Percentiles rank a stretch among this genome's conserved stretches.
phyloP scores from a whole-genome alignment of 257 asterid species.

The Thymus quinquecostatus region DNA sequence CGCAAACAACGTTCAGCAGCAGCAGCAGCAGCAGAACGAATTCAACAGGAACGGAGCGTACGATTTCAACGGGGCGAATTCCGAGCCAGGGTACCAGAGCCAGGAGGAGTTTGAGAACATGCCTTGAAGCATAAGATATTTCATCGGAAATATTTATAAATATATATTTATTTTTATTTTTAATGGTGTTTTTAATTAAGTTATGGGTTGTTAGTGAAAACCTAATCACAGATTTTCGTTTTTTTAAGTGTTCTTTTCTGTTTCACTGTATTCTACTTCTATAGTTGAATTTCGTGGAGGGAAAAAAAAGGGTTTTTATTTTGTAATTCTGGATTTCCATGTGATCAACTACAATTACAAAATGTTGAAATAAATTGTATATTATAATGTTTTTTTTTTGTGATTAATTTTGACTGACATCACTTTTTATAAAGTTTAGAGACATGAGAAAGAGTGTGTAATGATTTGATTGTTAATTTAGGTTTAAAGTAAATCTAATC shows the following conservation, averaged over 20 bases:
- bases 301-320: slow-evolving; percentile 8
- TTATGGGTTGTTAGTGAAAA: slow-evolving; percentile 40
- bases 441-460: slow-evolving; percentile 33
- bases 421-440: slow-evolving; percentile 29
- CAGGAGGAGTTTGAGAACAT: slow-evolving; percentile 44
- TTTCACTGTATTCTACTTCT: slow-evolving; percentile 1
- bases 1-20: slow-evolving; percentile 26
- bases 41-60: slow-evolving; percentile 31
- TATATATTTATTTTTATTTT: slow-evolving; percentile 24
- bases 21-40: slow-evolving; percentile 12
- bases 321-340: slow-evolving; percentile 17
- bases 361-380: slow-evolving; percentile 43
- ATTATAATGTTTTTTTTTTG: slow-evolving; percentile 13
- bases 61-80: slow-evolving; percentile 32
- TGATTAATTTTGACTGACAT: slow-evolving; percentile 26
- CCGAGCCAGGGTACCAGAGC: slow-evolving; percentile 41
- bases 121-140: slow-evolving; percentile 48
- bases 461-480: slow-evolving; percentile 32
- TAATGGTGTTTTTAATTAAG: slow-evolving; percentile 26
- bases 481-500: slow-evolving; percentile 17
- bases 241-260: slow-evolving; percentile 31
- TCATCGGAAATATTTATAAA: slow-evolving; percentile 3
- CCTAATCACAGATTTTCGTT: slow-evolving; percentile 36
- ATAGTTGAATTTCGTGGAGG: slow-evolving; percentile 17
- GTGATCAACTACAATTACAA: background rate